These are phyloP conservation scores for Beauveria sp. DNA, from an alignment of 2,329 filamentous ascomycete species.

Conservation along the genomic window DNA sequence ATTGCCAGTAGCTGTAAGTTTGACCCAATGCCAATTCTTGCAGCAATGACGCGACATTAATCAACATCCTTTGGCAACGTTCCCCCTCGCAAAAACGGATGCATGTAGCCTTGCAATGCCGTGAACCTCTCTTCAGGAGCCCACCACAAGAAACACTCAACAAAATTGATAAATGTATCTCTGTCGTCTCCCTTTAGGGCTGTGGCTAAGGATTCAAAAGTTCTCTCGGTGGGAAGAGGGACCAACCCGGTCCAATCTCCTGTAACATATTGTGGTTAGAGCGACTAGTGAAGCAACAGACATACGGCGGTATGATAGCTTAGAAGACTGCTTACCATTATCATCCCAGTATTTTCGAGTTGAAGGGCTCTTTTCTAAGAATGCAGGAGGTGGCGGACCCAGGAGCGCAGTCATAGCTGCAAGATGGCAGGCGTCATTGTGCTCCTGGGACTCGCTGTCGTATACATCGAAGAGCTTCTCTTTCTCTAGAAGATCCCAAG, in stretches of 20 bases:
- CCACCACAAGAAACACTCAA: constrained; percentile 19
- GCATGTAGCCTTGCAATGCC: constrained; percentile 16
- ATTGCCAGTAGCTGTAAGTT: background rate
- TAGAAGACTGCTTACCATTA: constrained; percentile 16
- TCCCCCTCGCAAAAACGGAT: constrained; percentile 13
- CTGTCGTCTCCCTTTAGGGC: constrained; percentile 14
- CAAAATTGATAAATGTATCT: constrained; percentile 17
- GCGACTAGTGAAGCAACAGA: background rate
- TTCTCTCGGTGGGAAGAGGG: constrained; percentile 16
- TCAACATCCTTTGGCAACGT: constrained; percentile 3
- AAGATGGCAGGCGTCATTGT: constrained; percentile 22
- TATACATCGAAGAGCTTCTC: constrained; percentile 19
- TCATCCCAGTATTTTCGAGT: constrained; percentile 21
- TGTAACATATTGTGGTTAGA: constrained; percentile 10
- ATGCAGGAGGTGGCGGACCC: constrained; percentile 20
- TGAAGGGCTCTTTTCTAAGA: constrained; percentile 17
- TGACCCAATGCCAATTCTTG: background rate
- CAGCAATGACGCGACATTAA: background rate
- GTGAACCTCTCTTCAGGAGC: constrained; percentile 19
- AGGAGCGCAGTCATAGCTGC: constrained; percentile 22
- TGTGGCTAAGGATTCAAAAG: constrained; percentile 14
- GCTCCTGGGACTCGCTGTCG: constrained; percentile 16
- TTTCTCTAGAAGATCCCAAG: constrained; percentile 20
- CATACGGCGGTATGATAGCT: too few relatives aligned
- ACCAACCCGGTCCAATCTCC: constrained; percentile 21